Percentiles rank a stretch among this genome's conserved stretches.
Evolutionary conservation across 2,329 filamentous ascomycete genomes (phyloP).

Genomic region (Cladosporium velox): DNA sequence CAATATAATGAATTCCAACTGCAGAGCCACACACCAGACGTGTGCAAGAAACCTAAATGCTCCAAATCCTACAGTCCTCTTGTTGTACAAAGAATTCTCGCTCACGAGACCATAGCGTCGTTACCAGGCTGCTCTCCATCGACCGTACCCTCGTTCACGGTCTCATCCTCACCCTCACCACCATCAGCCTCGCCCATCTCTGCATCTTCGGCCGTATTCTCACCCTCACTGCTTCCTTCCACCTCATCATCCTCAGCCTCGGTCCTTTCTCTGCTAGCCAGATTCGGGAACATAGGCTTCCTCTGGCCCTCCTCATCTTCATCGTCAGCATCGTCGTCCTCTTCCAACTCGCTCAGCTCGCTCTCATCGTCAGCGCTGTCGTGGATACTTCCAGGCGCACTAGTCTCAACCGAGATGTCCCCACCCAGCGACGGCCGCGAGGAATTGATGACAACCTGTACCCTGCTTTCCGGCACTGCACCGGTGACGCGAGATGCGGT

Average conservation of each 20-base stretch:
- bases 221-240: conserved; percentile 24
- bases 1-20: background rate
- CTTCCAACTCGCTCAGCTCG: conserved; percentile 55
- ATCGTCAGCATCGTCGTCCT: conserved; percentile 22
- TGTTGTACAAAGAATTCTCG: background rate
- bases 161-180: conserved; percentile 23
- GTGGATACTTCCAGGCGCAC: conserved; percentile 57
- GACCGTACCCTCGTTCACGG: background rate
- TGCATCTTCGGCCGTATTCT: conserved; percentile 26
- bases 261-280: conserved; percentile 23
- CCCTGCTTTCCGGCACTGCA: conserved; percentile 21
- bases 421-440: conserved; percentile 33
- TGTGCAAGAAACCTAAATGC: background rate
- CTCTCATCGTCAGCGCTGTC: conserved; percentile 58
- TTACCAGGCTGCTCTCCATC: background rate
- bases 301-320: conserved; percentile 15
- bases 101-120: background rate
- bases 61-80: background rate
- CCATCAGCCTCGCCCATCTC: conserved; percentile 28
- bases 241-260: conserved; percentile 23
- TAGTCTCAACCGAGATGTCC: conserved; percentile 46
- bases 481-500: conserved; percentile 18
- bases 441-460: conserved; percentile 35
- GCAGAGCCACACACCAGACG: background rate
- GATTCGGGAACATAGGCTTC: conserved; percentile 32